Percentiles rank a stretch among this genome's conserved stretches.
Evolutionary conservation across 148 eudicot species (phyloP).

Genomic region (Salicornia ramosissima): DNA sequence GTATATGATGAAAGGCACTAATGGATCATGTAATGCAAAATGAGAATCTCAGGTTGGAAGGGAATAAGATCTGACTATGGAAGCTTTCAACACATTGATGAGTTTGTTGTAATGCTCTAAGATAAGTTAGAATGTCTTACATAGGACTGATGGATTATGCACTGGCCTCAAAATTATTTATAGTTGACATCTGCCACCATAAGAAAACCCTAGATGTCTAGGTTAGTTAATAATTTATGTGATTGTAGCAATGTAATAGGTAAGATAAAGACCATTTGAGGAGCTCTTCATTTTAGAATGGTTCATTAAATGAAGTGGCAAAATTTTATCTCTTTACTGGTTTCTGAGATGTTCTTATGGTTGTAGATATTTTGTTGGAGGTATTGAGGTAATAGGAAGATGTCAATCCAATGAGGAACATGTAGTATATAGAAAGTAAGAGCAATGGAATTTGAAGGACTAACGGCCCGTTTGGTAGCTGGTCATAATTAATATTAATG

Average conservation of each 20-base stretch:
- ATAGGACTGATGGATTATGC: too few species aligned
- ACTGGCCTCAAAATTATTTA: too few species aligned
- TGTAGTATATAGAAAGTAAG: background rate
- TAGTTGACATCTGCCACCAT: too few species aligned
- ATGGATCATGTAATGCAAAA: background rate
- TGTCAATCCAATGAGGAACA: background rate
- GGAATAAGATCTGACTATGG: background rate
- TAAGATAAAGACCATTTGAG: background rate
- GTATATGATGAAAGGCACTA: too few species aligned
- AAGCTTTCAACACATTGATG: too few species aligned
- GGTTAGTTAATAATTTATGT: too few species aligned
- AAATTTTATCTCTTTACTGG: background rate
- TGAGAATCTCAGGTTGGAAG: slow-evolving; percentile 6
- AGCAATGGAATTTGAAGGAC: background rate
- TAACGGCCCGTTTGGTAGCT: too few species aligned
- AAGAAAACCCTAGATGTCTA: too few species aligned
- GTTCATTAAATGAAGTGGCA: background rate
- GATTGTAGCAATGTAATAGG: too few species aligned
- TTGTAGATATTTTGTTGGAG: slow-evolving; percentile 4
- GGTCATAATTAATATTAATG: too few species aligned
- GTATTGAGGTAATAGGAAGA: background rate
- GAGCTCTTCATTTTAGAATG: background rate
- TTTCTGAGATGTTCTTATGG: background rate
- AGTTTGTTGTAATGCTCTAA: too few species aligned
- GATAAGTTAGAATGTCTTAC: too few species aligned